These are phyloP conservation scores for Ceratocystis ficicola DNA, from an alignment of 2,329 filamentous ascomycete genomes.

Conservation along the genomic window DNA sequence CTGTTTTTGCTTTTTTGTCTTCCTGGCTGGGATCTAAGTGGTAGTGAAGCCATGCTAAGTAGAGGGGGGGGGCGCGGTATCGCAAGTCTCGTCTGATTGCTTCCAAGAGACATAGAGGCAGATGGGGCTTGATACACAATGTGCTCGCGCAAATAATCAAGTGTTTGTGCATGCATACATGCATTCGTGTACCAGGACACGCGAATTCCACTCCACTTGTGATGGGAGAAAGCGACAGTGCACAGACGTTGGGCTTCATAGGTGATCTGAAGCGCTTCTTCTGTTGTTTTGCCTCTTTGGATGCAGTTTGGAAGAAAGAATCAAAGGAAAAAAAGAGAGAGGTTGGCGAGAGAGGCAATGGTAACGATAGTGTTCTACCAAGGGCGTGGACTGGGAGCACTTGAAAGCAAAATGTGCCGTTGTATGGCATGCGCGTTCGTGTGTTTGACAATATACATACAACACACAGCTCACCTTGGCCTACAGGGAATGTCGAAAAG, in stretches of 20 bases:
- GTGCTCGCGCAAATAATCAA: too few relatives aligned
- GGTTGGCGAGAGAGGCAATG: neutral
- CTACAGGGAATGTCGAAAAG: neutral
- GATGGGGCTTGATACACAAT: neutral
- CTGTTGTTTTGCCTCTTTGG: neutral
- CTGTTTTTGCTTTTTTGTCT: neutral
- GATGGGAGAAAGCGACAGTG: neutral
- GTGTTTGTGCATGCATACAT: neutral
- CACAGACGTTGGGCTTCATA: neutral
- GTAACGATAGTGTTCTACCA: neutral
- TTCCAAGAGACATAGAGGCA: neutral
- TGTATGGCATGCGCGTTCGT: neutral
- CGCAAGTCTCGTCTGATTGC: too few relatives aligned
- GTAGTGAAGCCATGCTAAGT: too few relatives aligned
- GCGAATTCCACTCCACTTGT: too few relatives aligned
- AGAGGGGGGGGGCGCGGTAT: too few relatives aligned
- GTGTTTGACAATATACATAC: neutral
- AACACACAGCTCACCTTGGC: neutral
- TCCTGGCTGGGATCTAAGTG: too few relatives aligned
- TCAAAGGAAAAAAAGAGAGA: neutral
- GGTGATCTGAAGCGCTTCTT: neutral
- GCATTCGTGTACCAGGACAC: neutral
- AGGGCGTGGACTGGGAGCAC: neutral
- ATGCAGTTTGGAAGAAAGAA: neutral
- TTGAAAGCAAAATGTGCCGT: neutral